Percentiles rank a stretch among this genome's conserved stretches.
These are phyloP conservation scores for Paramecium tetraurelia DNA, from an alignment of 73 alveolate genomes.

Conservation along the genomic window DNA sequence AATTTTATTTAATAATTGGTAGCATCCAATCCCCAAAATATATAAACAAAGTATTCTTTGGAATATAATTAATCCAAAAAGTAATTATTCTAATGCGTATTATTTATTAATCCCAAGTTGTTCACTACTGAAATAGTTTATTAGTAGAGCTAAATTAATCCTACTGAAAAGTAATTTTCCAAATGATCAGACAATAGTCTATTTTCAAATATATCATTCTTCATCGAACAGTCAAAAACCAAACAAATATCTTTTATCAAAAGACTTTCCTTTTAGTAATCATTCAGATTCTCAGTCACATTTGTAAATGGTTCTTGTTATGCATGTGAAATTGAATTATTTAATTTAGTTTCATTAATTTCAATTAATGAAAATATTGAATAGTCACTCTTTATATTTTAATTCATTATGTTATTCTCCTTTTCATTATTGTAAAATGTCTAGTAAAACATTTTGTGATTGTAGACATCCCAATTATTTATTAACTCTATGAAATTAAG, in stretches of 20 bases:
- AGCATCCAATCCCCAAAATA: background rate
- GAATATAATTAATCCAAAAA: background rate
- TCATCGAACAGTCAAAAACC: background rate
- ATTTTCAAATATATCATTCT: background rate
- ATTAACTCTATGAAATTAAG: background rate
- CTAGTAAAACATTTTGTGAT: background rate
- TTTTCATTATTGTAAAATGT: background rate
- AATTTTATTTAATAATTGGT: background rate
- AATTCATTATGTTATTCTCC: background rate
- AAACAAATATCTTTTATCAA: background rate
- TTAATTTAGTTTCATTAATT: background rate
- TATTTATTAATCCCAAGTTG: background rate
- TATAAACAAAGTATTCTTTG: background rate
- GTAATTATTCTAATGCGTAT: background rate
- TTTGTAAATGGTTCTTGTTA: background rate
- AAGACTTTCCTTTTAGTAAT: background rate
- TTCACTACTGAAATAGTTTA: background rate
- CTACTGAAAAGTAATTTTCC: background rate
- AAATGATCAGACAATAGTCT: background rate
- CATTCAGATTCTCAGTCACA: background rate
- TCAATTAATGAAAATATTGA: background rate
- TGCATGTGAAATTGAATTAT: background rate
- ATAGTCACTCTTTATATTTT: background rate
- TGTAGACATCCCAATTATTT: background rate
- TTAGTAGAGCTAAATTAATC: background rate